These are phyloP conservation scores for Apiotrichum gamsii DNA, from an alignment of 1,284 basidiomycete species.

Conservation along the genomic window DNA sequence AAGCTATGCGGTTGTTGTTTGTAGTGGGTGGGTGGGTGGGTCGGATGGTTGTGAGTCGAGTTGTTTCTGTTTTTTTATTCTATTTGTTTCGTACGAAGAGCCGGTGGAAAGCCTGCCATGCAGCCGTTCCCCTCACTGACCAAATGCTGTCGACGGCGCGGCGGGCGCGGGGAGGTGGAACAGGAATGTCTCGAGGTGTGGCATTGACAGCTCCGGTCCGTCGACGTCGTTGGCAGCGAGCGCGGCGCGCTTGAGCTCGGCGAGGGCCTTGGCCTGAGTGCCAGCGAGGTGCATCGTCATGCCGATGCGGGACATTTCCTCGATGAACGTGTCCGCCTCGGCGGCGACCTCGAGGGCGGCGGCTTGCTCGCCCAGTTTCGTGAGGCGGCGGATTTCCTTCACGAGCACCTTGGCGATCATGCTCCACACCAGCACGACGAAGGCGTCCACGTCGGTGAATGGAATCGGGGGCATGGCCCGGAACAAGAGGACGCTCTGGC, in stretches of 20 bases:
- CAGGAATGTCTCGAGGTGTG: slow-evolving; percentile 14
- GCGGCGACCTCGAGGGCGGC: slow-evolving; percentile 3
- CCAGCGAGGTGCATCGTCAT: slow-evolving; percentile 33
- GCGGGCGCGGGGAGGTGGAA: slow-evolving; percentile 7
- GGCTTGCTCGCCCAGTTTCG: slow-evolving; percentile 20
- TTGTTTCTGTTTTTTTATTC: too few relatives aligned
- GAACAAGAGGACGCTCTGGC: slow-evolving; percentile 32
- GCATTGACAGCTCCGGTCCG: neutral
- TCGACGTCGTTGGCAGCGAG: slow-evolving; percentile 2
- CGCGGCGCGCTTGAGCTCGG: slow-evolving; percentile 29
- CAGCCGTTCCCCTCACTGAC: too few relatives aligned
- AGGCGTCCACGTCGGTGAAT: slow-evolving; percentile 35
- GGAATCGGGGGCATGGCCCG: slow-evolving; percentile 27
- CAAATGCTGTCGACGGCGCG: neutral
- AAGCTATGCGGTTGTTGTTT: too few relatives aligned
- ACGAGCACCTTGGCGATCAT: slow-evolving; percentile 36
- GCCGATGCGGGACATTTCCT: slow-evolving; percentile 23
- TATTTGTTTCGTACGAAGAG: too few relatives aligned
- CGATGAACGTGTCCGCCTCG: slow-evolving; percentile 7
- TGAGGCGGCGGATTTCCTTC: slow-evolving; percentile 36
- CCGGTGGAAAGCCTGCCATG: too few relatives aligned
- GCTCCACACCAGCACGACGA: slow-evolving; percentile 38
- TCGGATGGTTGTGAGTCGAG: too few relatives aligned
- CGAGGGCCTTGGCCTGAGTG: slow-evolving; percentile 30
- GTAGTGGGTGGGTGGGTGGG: too few relatives aligned